A percentile compares a stretch with the other conserved stretches of the same genome.
phyloP scores from a whole-genome alignment of 2,329 filamentous ascomycete species.

The Cadophora malorum region DNA sequence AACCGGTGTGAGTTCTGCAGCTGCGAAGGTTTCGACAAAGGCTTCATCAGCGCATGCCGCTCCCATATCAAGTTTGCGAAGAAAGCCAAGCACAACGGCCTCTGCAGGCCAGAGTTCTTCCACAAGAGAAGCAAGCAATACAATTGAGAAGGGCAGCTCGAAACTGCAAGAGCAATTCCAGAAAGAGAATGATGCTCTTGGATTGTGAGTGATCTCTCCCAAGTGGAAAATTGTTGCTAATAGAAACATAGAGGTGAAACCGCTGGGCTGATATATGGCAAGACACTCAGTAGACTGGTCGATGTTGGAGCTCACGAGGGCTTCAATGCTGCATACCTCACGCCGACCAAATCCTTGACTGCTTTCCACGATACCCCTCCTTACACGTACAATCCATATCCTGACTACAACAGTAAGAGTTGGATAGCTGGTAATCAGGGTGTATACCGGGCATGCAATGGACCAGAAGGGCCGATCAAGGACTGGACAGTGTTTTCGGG shows the following conservation, averaged over 20 bases:
- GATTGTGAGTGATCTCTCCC: constrained; percentile 35
- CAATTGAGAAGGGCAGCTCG: background rate
- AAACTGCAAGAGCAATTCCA: constrained; percentile 34
- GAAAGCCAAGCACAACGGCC: background rate
- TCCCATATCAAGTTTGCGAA: constrained; percentile 2
- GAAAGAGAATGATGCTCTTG: constrained; percentile 34
- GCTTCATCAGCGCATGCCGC: background rate
- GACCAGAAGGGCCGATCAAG: constrained; percentile 57
- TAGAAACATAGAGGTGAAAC: constrained; percentile 48
- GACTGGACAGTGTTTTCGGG: constrained; percentile 71
- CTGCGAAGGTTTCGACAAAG: background rate
- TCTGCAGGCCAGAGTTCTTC: background rate
- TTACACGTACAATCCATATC: constrained; percentile 73
- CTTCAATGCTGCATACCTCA: constrained; percentile 46
- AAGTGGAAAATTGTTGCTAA: constrained; percentile 24
- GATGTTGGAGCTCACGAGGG: constrained; percentile 45
- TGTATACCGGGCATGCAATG: constrained; percentile 67
- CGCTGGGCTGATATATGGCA: constrained; percentile 62
- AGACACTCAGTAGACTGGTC: constrained; percentile 57
- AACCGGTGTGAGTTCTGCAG: constrained; percentile 5
- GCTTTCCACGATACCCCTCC: constrained; percentile 56
- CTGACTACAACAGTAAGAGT: constrained; percentile 66
- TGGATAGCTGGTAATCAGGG: constrained; percentile 66
- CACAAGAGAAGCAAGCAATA: constrained; percentile 3
- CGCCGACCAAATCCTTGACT: constrained; percentile 45